Evolutionary conservation across 306 rosid genomes (phyloP).

Genomic region (apple (Malus domestica)): DNA sequence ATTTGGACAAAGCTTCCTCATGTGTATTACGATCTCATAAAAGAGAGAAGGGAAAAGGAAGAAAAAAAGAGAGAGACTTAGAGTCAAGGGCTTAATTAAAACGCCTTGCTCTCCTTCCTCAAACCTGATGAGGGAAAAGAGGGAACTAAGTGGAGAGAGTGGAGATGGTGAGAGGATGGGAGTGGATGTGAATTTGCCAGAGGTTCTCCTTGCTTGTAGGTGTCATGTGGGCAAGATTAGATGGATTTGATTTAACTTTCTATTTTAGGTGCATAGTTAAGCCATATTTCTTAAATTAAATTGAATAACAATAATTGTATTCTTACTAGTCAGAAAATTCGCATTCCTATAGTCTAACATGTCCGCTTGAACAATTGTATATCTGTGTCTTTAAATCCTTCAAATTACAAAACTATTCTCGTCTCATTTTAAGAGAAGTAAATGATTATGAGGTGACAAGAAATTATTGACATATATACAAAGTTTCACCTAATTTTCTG

Average conservation of each 20-base stretch:
- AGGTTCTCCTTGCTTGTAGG: conserved; percentile 69
- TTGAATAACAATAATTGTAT: neutral
- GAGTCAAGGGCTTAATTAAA: conserved; percentile 19
- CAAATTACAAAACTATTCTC: neutral
- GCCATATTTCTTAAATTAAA: neutral
- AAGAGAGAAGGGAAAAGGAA: conserved; percentile 1
- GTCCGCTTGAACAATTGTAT: too few relatives aligned
- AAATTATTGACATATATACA: neutral
- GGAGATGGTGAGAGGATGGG: conserved; percentile 3
- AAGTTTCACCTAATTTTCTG: neutral
- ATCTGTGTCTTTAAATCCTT: neutral
- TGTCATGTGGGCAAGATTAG: conserved; percentile 31
- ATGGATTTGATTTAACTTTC: neutral
- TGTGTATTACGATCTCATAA: conserved; percentile 14
- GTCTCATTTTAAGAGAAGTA: neutral
- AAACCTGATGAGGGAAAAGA: conserved; percentile 21
- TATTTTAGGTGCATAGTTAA: neutral
- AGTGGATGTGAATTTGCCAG: conserved; percentile 9
- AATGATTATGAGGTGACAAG: too few relatives aligned
- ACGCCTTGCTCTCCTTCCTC: conserved; percentile 8
- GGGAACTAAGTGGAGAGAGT: conserved; percentile 19
- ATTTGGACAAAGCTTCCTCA: conserved; percentile 91
- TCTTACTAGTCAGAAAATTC: conserved; percentile 15
- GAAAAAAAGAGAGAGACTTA: neutral
- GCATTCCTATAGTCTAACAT: too few relatives aligned